phyloP scores from a whole-genome alignment of 225 moss, liverwort and hornwort genomes.

The Polytrichum commune region DNA sequence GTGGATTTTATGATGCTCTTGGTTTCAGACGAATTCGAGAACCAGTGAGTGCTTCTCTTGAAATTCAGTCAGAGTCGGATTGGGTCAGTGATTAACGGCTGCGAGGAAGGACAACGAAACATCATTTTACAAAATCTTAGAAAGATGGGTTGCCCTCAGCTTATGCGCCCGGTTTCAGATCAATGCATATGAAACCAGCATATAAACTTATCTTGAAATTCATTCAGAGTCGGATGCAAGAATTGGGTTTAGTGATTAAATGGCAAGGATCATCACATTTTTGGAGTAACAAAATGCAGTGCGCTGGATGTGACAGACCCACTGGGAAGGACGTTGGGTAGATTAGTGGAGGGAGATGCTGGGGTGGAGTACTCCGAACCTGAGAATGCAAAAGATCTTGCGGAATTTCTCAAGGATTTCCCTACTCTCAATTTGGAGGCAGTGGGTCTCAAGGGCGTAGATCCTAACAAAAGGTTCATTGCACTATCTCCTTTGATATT shows the following conservation, averaged over 20 bases:
- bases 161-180: too few species aligned
- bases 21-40: too few species aligned
- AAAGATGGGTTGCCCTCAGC: too few species aligned
- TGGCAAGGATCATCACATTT: too few species aligned
- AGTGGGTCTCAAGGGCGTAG: constrained; percentile 53
- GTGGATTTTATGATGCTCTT: too few species aligned
- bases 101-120: too few species aligned
- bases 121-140: too few species aligned
- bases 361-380: constrained; percentile 39
- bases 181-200: too few species aligned
- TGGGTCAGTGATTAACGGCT: too few species aligned
- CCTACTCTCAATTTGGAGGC: constrained; percentile 55
- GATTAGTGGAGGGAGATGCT: constrained; percentile 46
- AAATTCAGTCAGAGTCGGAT: not conserved
- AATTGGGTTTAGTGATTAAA: too few species aligned
- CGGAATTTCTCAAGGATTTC: constrained; percentile 47
- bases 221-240: too few species aligned
- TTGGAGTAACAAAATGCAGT: not conserved
- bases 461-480: constrained; percentile 49
- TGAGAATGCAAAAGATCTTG: constrained; percentile 55
- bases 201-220: too few species aligned
- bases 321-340: constrained; percentile 46
- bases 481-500: not conserved
- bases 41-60: not conserved
- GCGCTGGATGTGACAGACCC: constrained; percentile 37